A percentile compares a stretch with the other conserved stretches of the same genome.
Conservation (phyloP, 2,329 filamentous ascomycete species). For the Ustulina deusta region DNA sequence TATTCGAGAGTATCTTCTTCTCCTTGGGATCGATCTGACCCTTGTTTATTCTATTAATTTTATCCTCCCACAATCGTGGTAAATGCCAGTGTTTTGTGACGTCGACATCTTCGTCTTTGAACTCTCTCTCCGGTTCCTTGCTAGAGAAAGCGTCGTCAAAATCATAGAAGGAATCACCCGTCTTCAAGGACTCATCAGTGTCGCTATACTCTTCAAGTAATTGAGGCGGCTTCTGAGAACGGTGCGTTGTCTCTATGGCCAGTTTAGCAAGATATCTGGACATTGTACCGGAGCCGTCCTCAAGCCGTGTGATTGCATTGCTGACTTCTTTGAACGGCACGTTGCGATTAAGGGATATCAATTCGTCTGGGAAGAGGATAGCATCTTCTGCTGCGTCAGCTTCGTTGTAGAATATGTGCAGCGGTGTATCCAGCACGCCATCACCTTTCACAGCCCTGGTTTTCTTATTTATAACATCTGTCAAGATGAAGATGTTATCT, state of each 20-base stretch:
- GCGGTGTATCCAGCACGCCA: slow-evolving; percentile 1
- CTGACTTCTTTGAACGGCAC: slow-evolving; percentile 48
- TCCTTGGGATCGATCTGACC: slow-evolving; percentile 32
- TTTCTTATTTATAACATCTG: slow-evolving; percentile 35
- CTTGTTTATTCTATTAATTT: slow-evolving; percentile 28
- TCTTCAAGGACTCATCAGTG: slow-evolving; percentile 14
- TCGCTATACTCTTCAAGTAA: slow-evolving; percentile 13
- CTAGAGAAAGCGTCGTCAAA: slow-evolving; percentile 1
- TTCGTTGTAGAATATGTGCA: slow-evolving; percentile 46
- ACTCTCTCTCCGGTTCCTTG: not conserved
- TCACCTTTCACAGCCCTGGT: slow-evolving; percentile 21
- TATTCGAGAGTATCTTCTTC: slow-evolving; percentile 36
- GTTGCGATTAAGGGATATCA: slow-evolving; percentile 38
- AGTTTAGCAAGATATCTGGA: slow-evolving; percentile 36
- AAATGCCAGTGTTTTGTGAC: slow-evolving; percentile 39
- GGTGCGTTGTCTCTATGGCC: slow-evolving; percentile 13
- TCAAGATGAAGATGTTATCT: slow-evolving; percentile 38
- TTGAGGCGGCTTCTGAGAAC: slow-evolving; percentile 5
- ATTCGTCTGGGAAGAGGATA: slow-evolving; percentile 45
- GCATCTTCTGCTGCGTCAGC: slow-evolving; percentile 48
- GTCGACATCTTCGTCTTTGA: slow-evolving; percentile 24
- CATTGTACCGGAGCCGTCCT: slow-evolving; percentile 38
- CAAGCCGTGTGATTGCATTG: slow-evolving; percentile 46
- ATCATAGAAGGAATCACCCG: slow-evolving; percentile 13
- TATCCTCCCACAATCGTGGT: slow-evolving; percentile 43